Evolutionary conservation across 768 basidiomycete species (phyloP), one percentile per base, ranked within the genome.

Genomic region (Filobasidium floriforme): DNA sequence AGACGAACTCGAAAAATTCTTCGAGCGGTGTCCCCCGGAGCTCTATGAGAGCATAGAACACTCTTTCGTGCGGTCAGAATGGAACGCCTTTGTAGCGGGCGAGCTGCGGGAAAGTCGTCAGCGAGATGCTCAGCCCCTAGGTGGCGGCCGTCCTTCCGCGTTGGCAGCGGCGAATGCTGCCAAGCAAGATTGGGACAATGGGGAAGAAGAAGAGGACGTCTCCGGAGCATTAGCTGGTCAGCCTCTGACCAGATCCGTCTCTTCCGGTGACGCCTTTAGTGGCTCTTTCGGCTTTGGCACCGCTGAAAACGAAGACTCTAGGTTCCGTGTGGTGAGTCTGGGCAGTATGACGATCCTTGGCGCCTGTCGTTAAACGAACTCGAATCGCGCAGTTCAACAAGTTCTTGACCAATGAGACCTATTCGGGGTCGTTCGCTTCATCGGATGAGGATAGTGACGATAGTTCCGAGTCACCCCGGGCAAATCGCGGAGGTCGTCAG

Each of bases 11-110:
- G 87, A 96, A 75, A 86, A 86, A 65, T 89, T 93, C 10, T 84
- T 98, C 66, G 87, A 90, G 24, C 87, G 89, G 61, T 92, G 90
- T 79, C 91, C 93, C 0, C 82, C 84, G 18, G 90, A 92, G 37
- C 82, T 96, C 26, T 83, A 86, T 28, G 81, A 82, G 1, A 80
- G 82, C 65, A 84, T 96, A 66, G 82, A 84, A 54, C 81, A 82
- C 59, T 86, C 85, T 67, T 87, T 88, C 37, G 89, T 89, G 3
- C 85, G 88, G 59, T 82, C 85, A 1, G 85, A 86, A 55, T 99
- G 96, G 96, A 87, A 91, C 64, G 84, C 88, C 43, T 99, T 92
- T 70, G 90, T 97, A 46, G 85, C 83, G 1, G 90, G 89, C 6
- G 81, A 89, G 41, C 90, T 92, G 71, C 83, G 85, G 43, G 92